phyloP scores from a whole-genome alignment of 2,329 filamentous ascomycete species.

The Penicillium crustosum region DNA sequence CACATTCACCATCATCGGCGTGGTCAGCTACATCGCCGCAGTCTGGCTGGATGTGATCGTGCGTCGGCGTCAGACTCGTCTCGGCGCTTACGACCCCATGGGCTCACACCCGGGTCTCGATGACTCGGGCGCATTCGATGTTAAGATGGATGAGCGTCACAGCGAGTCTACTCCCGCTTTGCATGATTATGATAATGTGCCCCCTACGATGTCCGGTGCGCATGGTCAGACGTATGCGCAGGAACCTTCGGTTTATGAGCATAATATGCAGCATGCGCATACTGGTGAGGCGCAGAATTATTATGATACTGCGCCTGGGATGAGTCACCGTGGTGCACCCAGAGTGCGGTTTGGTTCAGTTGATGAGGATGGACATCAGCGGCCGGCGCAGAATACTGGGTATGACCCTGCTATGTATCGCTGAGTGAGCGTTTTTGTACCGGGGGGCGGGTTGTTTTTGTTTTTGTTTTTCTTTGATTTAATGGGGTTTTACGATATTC shows the following conservation, averaged over 20 bases:
- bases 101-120: constrained; percentile 30
- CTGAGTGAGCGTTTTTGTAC: constrained; percentile 14
- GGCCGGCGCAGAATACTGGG: constrained; percentile 33
- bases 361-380: constrained; percentile 25
- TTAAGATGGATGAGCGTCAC: constrained; percentile 36
- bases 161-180: constrained; percentile 16
- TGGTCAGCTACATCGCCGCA: constrained; percentile 48
- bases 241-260: constrained; percentile 1
- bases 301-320: constrained; percentile 28
- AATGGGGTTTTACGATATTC: neutral
- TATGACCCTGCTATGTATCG: constrained; percentile 39
- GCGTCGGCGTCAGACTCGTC: constrained; percentile 43
- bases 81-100: constrained; percentile 53
- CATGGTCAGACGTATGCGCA: constrained; percentile 4
- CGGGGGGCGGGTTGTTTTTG: neutral
- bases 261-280: constrained; percentile 23
- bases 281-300: constrained; percentile 30
- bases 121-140: constrained; percentile 29
- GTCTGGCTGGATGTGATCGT: constrained; percentile 54
- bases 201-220: constrained; percentile 5
- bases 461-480: neutral
- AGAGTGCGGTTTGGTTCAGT: constrained; percentile 25
- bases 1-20: constrained; percentile 53
- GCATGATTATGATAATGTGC: constrained; percentile 13
- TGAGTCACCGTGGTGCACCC: constrained; percentile 18